Conservation (phyloP, 106 monocot genomes). For the Cymbidium sinense region DNA sequence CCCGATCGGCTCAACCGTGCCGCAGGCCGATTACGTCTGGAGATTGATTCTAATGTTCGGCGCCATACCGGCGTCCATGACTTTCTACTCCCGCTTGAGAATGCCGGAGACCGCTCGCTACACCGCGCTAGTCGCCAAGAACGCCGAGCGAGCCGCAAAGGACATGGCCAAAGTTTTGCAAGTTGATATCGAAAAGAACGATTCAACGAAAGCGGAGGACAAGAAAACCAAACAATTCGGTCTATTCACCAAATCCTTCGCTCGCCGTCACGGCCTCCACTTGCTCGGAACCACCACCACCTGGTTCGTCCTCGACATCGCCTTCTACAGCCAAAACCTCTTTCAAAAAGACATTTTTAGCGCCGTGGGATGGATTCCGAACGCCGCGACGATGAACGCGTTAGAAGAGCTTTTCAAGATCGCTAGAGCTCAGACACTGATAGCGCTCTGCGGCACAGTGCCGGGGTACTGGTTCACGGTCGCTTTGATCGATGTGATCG, state of each 20-base stretch:
- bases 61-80: constrained; percentile 28
- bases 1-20: constrained; percentile 25
- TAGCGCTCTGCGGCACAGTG: constrained; percentile 16
- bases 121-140: constrained; percentile 42
- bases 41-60: constrained; percentile 23
- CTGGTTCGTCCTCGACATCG: too few species aligned
- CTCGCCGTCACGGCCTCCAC: constrained; percentile 43
- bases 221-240: constrained; percentile 15
- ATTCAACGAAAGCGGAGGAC: background rate
- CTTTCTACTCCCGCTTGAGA: constrained; percentile 40
- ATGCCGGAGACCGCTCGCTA: constrained; percentile 53
- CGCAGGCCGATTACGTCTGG: constrained; percentile 28
- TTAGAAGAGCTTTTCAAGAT: constrained; percentile 67
- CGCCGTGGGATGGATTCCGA: too few species aligned
- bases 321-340: too few species aligned
- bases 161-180: constrained; percentile 23
- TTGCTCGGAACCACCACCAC: too few species aligned
- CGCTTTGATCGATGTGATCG: constrained; percentile 6
- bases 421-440: constrained; percentile 17
- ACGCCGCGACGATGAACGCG: constrained; percentile 64
- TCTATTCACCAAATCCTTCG: constrained; percentile 46
- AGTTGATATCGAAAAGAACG: constrained; percentile 3
- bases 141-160: constrained; percentile 30
- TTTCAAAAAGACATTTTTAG: too few species aligned
- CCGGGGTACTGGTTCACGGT: constrained; percentile 27